Base-by-base conservation (phyloP, 352 stramenopile genomes). In the Pythium guiyangense region DNA sequence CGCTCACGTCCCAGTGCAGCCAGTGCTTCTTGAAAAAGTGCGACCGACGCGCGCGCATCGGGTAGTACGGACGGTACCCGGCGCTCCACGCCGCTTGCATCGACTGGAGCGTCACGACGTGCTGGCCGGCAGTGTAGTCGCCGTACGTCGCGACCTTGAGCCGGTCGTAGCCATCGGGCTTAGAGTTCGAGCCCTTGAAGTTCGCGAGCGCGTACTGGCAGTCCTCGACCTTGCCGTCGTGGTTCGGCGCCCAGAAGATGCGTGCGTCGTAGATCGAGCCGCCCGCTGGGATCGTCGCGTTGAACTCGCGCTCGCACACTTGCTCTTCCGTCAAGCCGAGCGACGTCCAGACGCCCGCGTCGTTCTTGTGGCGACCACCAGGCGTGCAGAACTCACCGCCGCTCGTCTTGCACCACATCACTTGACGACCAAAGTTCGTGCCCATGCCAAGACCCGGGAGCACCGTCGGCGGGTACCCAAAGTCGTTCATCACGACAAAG, bases 401-500 rank as follows among this genome's bases (percentile, higher is more conserved):
- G 3, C 57, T 64, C 22, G 79, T 86, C 49, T 89, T 86, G 68
- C 84, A 95, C 49, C 81, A 92, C 31, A 94, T 46, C 22, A 79
- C 69, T 57, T 95, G 78, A 25, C 84, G 67, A 2, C 81, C 83
- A 47, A 76, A 96, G 52, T 77, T 79, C 35, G 81, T 76, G 26
- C 64, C 65, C 37, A 72, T 50, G 15, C 83, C 83, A 11, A 89
- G 63, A 9, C 72, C 79, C 12, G 78, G 58, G 8, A 96, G 66
- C 35, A 85, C 74, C 3, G 69, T 57, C 6, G 84, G 77, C 4
- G 73, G 57, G 65, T 88, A 97, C 0, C 90, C 90, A 60, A 89
- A 97, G 63, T 95, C 83, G 63, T 96, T 93, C 59, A 97, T 63
- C 11, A 97, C 84, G 2, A 83, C 62, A n/a, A 96, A 56, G 67